These are phyloP conservation scores for Clonostachys rosea DNA, from an alignment of 2,329 filamentous ascomycete species.

Conservation along the genomic window DNA sequence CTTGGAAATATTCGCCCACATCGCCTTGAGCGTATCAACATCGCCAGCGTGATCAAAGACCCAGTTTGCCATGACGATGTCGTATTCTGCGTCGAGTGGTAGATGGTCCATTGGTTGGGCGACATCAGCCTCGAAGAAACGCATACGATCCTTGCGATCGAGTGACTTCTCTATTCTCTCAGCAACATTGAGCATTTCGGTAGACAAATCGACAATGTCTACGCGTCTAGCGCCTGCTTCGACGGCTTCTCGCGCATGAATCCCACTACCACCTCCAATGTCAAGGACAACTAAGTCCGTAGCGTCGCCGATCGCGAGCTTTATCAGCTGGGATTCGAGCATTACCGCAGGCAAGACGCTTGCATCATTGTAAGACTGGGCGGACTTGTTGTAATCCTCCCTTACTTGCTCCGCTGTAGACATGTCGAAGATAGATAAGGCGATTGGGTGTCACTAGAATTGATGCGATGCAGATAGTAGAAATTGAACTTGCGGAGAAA, in stretches of 20 bases:
- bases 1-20: conserved; percentile 16
- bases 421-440: too few species aligned
- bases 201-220: conserved; percentile 1
- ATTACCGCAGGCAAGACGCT: not conserved
- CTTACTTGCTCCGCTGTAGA: too few species aligned
- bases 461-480: too few species aligned
- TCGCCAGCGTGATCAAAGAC: conserved; percentile 18
- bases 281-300: not conserved
- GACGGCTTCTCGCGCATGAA: not conserved
- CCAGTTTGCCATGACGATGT: conserved; percentile 25
- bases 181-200: not conserved
- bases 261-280: not conserved
- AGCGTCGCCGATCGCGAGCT: not conserved
- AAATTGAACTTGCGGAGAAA: too few species aligned
- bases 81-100: conserved; percentile 14
- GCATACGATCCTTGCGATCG: conserved; percentile 6
- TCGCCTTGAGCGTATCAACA: conserved; percentile 13
- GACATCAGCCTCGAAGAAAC: conserved; percentile 16
- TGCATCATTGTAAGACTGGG: too few species aligned
- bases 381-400: too few species aligned
- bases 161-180: not conserved
- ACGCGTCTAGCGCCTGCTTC: not conserved
- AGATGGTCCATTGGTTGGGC: conserved; percentile 9
- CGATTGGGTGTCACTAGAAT: too few species aligned
- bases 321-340: not conserved